Conservation (phyloP, 2,329 filamentous ascomycete genomes). For the Paracoccidioides brasiliensis region DNA sequence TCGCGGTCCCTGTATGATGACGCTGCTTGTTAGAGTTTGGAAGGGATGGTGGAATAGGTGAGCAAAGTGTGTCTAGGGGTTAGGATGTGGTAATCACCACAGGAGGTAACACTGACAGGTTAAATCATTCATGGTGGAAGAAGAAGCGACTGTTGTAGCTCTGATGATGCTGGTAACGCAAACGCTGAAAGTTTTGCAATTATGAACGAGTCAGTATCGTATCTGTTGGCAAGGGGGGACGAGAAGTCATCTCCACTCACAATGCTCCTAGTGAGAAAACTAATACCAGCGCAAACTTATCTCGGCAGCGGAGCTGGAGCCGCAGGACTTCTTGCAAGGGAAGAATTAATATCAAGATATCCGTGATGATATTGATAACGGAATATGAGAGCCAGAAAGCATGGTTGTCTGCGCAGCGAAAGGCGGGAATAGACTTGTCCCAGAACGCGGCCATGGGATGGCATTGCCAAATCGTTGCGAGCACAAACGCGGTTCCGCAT, state of each 20-base stretch:
- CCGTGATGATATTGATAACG: slow-evolving; percentile 16
- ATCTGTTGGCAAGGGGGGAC: not conserved
- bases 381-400: slow-evolving; percentile 15
- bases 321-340: slow-evolving; percentile 14
- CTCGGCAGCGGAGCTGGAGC: slow-evolving; percentile 11
- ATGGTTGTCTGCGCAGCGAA: slow-evolving; percentile 15
- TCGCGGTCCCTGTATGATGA: slow-evolving; percentile 14
- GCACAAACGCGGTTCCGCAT: slow-evolving; percentile 12
- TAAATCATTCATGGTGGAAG: slow-evolving; percentile 7
- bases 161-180: slow-evolving; percentile 17
- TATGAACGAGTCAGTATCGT: not conserved
- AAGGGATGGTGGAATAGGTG: not conserved
- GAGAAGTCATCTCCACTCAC: slow-evolving; percentile 8
- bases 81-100: not conserved
- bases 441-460: slow-evolving; percentile 14
- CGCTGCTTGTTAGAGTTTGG: slow-evolving; percentile 6
- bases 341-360: slow-evolving; percentile 14
- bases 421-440: slow-evolving; percentile 11
- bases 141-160: slow-evolving; percentile 18
- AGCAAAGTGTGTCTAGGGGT: no score
- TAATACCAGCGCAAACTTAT: slow-evolving; percentile 13
- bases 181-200: slow-evolving; percentile 1
- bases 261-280: slow-evolving; percentile 16
- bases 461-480: slow-evolving; percentile 16
- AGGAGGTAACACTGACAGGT: slow-evolving; percentile 8